Conservation (phyloP, 1,284 basidiomycete genomes). For the Boletus subluridellus region DNA sequence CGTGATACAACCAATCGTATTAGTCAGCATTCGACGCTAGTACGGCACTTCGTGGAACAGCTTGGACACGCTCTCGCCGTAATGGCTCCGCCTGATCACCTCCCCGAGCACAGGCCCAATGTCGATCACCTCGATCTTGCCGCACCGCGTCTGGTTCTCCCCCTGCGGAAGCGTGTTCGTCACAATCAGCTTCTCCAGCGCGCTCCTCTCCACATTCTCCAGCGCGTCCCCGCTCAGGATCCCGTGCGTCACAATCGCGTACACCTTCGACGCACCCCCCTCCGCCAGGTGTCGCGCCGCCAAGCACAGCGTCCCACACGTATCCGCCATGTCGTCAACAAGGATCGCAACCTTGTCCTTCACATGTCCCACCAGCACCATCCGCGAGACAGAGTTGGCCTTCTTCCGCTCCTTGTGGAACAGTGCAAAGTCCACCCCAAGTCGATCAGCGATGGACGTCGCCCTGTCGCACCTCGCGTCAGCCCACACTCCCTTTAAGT, state of each 20-base stretch:
- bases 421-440: constrained; percentile 97
- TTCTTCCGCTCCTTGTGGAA: constrained; percentile 99
- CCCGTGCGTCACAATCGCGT: constrained; percentile 96
- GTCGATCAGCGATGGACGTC: constrained; percentile 93
- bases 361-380: constrained; percentile 96
- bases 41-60: constrained; percentile 84
- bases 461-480: constrained; percentile 54
- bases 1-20: constrained; percentile 14
- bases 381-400: constrained; percentile 98
- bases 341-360: constrained; percentile 93
- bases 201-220: constrained; percentile 65
- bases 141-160: constrained; percentile 72
- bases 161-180: constrained; percentile 97
- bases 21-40: constrained; percentile 39
- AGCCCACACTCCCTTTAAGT: background rate
- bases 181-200: constrained; percentile 92
- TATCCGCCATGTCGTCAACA: constrained; percentile 99
- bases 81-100: constrained; percentile 90
- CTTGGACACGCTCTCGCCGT: constrained; percentile 80
- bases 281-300: constrained; percentile 89
- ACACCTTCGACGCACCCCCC: constrained; percentile 84
- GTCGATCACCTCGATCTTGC: constrained; percentile 95
- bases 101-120: constrained; percentile 94
- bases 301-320: constrained; percentile 94
- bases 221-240: constrained; percentile 92